These are phyloP conservation scores for Pinus albicaulis DNA, from an alignment of 75 land plant species.

Conservation along the genomic window DNA sequence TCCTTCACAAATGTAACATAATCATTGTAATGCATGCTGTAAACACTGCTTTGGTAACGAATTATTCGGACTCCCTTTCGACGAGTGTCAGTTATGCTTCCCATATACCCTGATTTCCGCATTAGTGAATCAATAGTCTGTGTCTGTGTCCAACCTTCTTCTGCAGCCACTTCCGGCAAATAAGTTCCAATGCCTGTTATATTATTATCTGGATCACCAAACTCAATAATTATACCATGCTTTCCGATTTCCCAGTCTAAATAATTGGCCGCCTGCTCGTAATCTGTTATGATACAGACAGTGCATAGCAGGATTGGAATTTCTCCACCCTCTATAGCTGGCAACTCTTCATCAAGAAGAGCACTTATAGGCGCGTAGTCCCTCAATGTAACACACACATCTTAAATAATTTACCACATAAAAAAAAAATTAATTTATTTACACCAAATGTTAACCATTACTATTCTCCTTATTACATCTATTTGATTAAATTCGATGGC, in stretches of 20 bases:
- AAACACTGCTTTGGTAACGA: no score
- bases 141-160: constrained; percentile 91
- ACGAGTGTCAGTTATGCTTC: constrained; percentile 71
- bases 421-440: no score
- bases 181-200: constrained; percentile 79
- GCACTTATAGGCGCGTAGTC: constrained; percentile 97
- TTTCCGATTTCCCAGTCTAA: constrained; percentile 98
- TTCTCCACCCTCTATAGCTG: constrained; percentile 91
- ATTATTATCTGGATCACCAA: constrained; percentile 85
- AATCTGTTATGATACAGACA: constrained; percentile 83
- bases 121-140: constrained; percentile 91
- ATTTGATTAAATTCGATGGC: no score
- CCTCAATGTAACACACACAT: no score
- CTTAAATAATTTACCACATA: no score
- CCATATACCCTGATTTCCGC: no score
- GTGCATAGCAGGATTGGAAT: constrained; percentile 91
- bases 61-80: constrained; percentile 69
- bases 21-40: no score
- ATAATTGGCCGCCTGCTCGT: constrained; percentile 74
- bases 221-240: constrained; percentile 93
- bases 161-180: constrained; percentile 91
- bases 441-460: no score
- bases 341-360: constrained; percentile 79
- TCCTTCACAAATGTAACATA: constrained; percentile 72
- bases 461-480: no score